phyloP scores from a whole-genome alignment of 2,329 filamentous ascomycete genomes.

The Beauveria medogensis region DNA sequence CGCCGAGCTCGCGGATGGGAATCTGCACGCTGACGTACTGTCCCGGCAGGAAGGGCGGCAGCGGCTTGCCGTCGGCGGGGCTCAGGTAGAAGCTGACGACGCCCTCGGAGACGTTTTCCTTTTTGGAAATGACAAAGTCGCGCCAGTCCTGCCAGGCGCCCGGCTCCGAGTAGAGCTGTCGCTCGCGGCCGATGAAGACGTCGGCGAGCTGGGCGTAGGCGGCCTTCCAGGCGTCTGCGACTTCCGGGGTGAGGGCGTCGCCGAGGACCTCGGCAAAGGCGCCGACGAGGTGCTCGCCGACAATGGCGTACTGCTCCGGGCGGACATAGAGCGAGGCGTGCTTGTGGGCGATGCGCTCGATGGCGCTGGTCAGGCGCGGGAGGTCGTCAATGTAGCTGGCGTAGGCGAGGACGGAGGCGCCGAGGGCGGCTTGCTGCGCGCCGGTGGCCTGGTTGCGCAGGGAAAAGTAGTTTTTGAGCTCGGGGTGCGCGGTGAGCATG shows the following conservation, averaged over 20 bases:
- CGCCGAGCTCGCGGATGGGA: constrained; percentile 47
- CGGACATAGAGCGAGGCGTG: constrained; percentile 63
- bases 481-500: constrained; percentile 56
- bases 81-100: constrained; percentile 65
- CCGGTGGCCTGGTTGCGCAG: constrained; percentile 59
- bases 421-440: constrained; percentile 62
- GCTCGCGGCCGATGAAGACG: constrained; percentile 61
- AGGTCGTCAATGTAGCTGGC: constrained; percentile 66
- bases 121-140: constrained; percentile 48
- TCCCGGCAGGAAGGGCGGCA: constrained; percentile 59
- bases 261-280: constrained; percentile 63
- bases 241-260: constrained; percentile 54
- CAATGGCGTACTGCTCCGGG: constrained; percentile 62
- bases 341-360: constrained; percentile 68
- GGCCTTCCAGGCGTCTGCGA: constrained; percentile 62
- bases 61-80: constrained; percentile 44
- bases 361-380: constrained; percentile 43
- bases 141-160: constrained; percentile 41
- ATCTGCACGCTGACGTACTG: constrained; percentile 65
- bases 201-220: constrained; percentile 66
- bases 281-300: constrained; percentile 58
- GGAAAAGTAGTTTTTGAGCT: constrained; percentile 64
- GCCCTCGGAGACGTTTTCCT: constrained; percentile 50
- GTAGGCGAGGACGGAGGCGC: constrained; percentile 62
- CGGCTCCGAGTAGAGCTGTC: constrained; percentile 47